These are phyloP conservation scores for Primulina eburnea DNA, from an alignment of 257 asterid genomes.

Conservation along the genomic window DNA sequence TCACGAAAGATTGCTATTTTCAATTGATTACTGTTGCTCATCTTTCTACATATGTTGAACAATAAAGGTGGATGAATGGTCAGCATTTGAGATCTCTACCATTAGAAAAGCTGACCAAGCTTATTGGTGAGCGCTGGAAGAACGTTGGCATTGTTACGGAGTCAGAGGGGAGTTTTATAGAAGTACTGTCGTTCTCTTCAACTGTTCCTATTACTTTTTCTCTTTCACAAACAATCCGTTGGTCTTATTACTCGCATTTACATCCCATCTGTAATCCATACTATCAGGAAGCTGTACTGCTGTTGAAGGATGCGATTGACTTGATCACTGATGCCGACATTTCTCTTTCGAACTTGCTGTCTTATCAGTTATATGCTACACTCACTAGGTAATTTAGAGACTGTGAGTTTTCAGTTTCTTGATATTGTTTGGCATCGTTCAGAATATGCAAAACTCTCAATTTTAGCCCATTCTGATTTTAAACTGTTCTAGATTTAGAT, in stretches of 20 bases:
- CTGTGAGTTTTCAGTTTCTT: slow-evolving; percentile 11
- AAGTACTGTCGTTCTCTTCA: slow-evolving; percentile 42
- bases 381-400: slow-evolving; percentile 59
- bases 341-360: slow-evolving; percentile 58
- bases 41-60: slow-evolving; percentile 27
- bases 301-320: slow-evolving; percentile 91
- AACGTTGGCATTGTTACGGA: slow-evolving; percentile 51
- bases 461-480: slow-evolving; percentile 15
- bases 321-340: slow-evolving; percentile 77
- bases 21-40: slow-evolving; percentile 20
- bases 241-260: slow-evolving; percentile 7
- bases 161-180: slow-evolving; percentile 67
- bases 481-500: background rate
- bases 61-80: slow-evolving; percentile 95
- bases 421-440: background rate
- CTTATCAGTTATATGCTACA: slow-evolving; percentile 67
- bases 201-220: slow-evolving; percentile 7
- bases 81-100: slow-evolving; percentile 86
- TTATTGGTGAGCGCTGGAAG: slow-evolving; percentile 81
- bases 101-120: slow-evolving; percentile 44
- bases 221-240: slow-evolving; percentile 13
- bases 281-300: slow-evolving; percentile 73
- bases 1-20: slow-evolving; percentile 21
- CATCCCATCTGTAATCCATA: slow-evolving; percentile 21
- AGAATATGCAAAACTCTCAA: slow-evolving; percentile 2